Evolutionary conservation across 2,329 filamentous ascomycete genomes (phyloP).

Genomic region (Trichothecium roseum): DNA sequence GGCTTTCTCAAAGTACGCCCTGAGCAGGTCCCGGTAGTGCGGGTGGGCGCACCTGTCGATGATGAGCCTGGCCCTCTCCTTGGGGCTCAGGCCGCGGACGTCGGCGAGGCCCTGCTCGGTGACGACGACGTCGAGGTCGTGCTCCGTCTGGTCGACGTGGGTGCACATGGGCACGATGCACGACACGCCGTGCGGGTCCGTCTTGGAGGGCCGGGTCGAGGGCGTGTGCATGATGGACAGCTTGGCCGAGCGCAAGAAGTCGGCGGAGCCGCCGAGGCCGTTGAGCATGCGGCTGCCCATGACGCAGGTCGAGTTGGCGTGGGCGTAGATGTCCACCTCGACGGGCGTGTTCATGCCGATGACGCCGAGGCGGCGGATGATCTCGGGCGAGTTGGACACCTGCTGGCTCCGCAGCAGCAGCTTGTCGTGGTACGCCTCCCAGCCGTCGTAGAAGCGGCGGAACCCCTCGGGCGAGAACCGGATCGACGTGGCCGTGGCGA

Average conservation of each 20-base stretch:
- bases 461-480: conserved; percentile 88
- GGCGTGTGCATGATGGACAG: conserved; percentile 94
- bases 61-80: conserved; percentile 73
- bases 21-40: conserved; percentile 71
- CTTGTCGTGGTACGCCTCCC: conserved; percentile 70
- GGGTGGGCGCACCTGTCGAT: conserved; percentile 82
- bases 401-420: conserved; percentile 79
- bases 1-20: conserved; percentile 75
- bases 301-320: conserved; percentile 84
- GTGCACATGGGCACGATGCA: conserved; percentile 94
- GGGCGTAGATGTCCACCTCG: conserved; percentile 89
- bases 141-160: conserved; percentile 86
- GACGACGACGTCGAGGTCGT: conserved; percentile 86
- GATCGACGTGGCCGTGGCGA: conserved; percentile 81
- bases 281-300: conserved; percentile 85
- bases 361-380: conserved; percentile 76
- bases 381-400: conserved; percentile 82
- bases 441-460: conserved; percentile 81
- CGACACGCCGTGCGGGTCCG: conserved; percentile 68
- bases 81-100: conserved; percentile 69
- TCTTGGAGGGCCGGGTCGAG: conserved; percentile 68
- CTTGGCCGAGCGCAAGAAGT: conserved; percentile 70
- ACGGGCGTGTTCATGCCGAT: conserved; percentile 96
- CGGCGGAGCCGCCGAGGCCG: conserved; percentile 70
- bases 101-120: conserved; percentile 68